Base-by-base conservation (phyloP, 371 early-diverging fungal species). In the Circinella umbellata region DNA sequence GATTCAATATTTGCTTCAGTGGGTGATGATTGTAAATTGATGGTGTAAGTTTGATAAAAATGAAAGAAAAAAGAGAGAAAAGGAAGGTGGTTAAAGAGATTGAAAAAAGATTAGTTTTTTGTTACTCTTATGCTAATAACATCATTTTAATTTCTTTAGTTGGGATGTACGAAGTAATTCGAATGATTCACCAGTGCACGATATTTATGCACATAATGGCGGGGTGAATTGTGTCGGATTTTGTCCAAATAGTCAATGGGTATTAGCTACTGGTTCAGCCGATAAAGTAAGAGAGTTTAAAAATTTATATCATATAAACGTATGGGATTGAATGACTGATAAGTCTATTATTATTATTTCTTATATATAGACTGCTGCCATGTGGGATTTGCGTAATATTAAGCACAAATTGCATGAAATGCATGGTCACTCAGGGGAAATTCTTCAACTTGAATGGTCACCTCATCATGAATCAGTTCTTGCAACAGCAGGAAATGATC, bases 301-400 rank as follows among this genome's bases (percentile, higher is more conserved):
- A 49, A n/a, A 51, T 4, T 17, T 1, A n/a, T n/a, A n/a, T 5
- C 5, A 51, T 27, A n/a, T 17, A 17, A 7, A 51, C 2, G 15
- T 13, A n/a, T 17, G 51, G 27, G 27, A 27, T 27, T 27, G 27
- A 27, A 27, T 27, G 27, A 27, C 27, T 27, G 27, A 27, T 27
- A 27, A 27, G 27, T 42, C 42, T 42, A 53, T 6, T 53, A 15
- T 13, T n/a, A 4, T 13, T 53, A 46, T 55, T 66, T 6, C 17
- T 35, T 47, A 11, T 7, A 9, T 34, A 53, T 63, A 93, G 86
- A 94, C 95, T 4, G 93, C 98, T 8, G 95, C 91, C 11, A 83
- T 99, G 39, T 99, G 99, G 99, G 99, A 99, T 86, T 78, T 95
- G 77, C 93, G 99, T 75, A 96, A 96, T 79, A 78, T 97, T 46